Evolutionary conservation across 805 yeast species (phyloP).

Genomic region (Saccharomycopsis babjevae): DNA sequence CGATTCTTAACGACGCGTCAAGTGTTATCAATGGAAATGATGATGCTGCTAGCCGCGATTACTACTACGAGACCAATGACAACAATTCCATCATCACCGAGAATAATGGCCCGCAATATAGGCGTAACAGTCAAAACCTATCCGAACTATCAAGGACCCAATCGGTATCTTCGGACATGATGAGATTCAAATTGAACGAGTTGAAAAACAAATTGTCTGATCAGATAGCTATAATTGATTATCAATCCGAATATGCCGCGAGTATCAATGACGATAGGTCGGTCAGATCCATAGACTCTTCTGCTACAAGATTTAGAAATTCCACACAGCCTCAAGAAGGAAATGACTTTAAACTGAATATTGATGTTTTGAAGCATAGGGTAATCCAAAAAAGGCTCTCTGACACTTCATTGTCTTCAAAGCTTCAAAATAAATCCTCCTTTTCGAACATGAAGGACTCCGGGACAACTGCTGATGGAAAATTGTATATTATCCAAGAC

Average conservation of each 20-base stretch:
- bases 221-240: slow-evolving; percentile 14
- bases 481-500: background rate
- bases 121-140: background rate
- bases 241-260: slow-evolving; percentile 7
- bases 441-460: background rate
- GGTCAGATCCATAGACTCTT: background rate
- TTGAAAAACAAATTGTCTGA: slow-evolving; percentile 10
- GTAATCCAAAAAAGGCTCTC: slow-evolving; percentile 15
- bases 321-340: slow-evolving; percentile 12
- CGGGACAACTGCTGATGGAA: background rate
- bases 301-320: slow-evolving; percentile 4
- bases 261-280: background rate
- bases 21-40: slow-evolving; percentile 12
- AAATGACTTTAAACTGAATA: slow-evolving; percentile 15
- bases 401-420: slow-evolving; percentile 16
- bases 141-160: background rate
- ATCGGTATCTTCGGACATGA: background rate
- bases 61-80: background rate
- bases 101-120: background rate
- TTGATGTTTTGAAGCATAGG: slow-evolving; percentile 13
- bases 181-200: slow-evolving; percentile 10
- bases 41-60: background rate
- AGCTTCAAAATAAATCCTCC: background rate
- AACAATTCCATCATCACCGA: background rate
- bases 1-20: slow-evolving; percentile 10